Conservation (phyloP, 345 rosid genomes). For the Gossypium raimondii region DNA sequence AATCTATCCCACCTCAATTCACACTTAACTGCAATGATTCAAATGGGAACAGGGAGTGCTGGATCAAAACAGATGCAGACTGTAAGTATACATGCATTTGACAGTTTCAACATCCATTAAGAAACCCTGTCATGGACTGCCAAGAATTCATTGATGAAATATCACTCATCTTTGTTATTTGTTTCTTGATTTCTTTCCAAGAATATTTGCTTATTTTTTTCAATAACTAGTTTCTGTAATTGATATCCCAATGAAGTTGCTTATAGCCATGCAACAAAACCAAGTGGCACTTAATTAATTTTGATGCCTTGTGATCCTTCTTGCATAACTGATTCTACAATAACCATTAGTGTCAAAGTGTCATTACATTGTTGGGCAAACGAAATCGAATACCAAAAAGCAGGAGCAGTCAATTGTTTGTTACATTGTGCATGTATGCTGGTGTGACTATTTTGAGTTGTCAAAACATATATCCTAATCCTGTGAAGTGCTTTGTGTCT, state of each 20-base stretch:
- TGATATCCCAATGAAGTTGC: background rate
- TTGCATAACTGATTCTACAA: background rate
- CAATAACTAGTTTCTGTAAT: background rate
- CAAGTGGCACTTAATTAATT: slow-evolving; percentile 1
- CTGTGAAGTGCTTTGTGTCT: slow-evolving; percentile 14
- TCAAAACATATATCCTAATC: slow-evolving; percentile 1
- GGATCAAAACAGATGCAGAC: slow-evolving; percentile 82
- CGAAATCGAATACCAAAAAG: background rate
- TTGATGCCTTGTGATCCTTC: background rate
- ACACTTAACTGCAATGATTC: slow-evolving; percentile 39
- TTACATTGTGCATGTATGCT: background rate
- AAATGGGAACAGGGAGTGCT: slow-evolving; percentile 63
- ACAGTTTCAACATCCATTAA: background rate
- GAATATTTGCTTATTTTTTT: too few relatives aligned
- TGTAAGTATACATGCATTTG: slow-evolving; percentile 44
- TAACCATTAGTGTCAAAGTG: background rate
- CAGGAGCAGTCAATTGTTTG: background rate
- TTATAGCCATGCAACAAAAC: background rate
- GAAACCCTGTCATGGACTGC: background rate
- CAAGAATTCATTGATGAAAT: background rate
- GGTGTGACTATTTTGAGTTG: background rate
- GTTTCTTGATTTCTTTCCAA: background rate
- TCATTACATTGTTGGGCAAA: background rate
- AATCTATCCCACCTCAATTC: slow-evolving; percentile 41
- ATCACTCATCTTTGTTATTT: background rate